Base-by-base conservation (phyloP, 768 basidiomycete genomes). In the Suillus luteus region DNA sequence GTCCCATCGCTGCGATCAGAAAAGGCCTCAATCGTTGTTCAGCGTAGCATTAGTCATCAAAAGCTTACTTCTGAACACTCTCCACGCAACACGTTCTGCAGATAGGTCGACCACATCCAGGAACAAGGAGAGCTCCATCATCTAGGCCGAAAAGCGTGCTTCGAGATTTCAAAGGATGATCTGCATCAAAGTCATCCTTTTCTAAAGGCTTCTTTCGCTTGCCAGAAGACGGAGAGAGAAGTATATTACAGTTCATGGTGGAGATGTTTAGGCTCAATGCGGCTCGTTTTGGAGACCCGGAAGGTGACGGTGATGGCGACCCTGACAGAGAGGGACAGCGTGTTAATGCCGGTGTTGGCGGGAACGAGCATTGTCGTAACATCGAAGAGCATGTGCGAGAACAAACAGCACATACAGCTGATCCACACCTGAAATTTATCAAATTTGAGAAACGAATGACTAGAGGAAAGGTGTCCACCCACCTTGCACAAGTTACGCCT, bases 281-380 rank as follows among this genome's bases (percentile, higher is more conserved):
- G 0, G 64, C 15, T 17, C 78, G 76, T 60, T 68, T 71, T 0
- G 75, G 75, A 1, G 76, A 73, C 49, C 67, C 38, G 1, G 51
- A 63, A 19, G 48, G 48, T 1, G 71, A 67, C 2, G 73, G 24
- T 5, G 27, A 46, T 0, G 62, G 61, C 0, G 70, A 65, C 1
- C 64, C 58, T 10, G 75, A 64, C 14, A 67, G 71, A 37, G 75
- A 75, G 8, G 78, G 71, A 5, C 76, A 75, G 44, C 71, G 70
- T 2, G 76, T 77, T 57, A 78, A 72, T 24, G 73, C 73, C 3
- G 78, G 79, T 1, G 78, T 79, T 1, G 78, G 76, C 27, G 79
- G 78, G 24, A 71, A 59, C 40, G 77, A 80, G 14, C 71, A 64
- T 2, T 72, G 74, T 17, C 68, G 68, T 37, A 66, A 73, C 33